Percentiles rank a stretch among this genome's conserved stretches.
Evolutionary conservation across 805 yeast genomes (phyloP).

Genomic region (Lachancea nothofagi): DNA sequence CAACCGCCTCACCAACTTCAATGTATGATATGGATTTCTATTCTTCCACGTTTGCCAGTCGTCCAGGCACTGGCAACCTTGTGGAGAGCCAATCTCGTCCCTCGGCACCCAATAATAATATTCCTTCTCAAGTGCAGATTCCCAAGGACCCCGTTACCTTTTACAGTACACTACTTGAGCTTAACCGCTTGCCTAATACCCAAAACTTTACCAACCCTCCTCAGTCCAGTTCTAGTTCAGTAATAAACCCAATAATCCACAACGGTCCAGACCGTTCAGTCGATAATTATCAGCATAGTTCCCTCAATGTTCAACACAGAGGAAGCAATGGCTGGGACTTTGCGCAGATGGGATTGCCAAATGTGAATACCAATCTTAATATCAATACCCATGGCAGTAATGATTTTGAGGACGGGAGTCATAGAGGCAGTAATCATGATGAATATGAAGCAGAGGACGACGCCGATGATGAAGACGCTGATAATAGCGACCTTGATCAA

Average conservation of each 20-base stretch:
- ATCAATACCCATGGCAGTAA: background rate
- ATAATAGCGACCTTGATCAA: slow-evolving; percentile 4
- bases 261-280: background rate
- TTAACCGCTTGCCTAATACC: too few species aligned
- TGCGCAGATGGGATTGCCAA: background rate
- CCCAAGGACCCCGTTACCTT: too few species aligned
- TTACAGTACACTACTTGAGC: too few species aligned
- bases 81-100: background rate
- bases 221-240: background rate
- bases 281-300: background rate
- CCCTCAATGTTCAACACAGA: background rate
- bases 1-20: slow-evolving; percentile 6
- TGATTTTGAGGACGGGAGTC: background rate
- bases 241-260: background rate
- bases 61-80: background rate
- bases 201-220: background rate
- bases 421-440: slow-evolving; percentile 3
- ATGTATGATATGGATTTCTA: slow-evolving; percentile 8
- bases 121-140: background rate
- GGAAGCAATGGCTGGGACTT: background rate
- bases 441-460: slow-evolving; percentile 9
- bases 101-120: background rate
- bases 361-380: background rate
- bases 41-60: slow-evolving; percentile 1
- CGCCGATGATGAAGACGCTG: slow-evolving; percentile 11